A percentile compares a stretch with the other conserved stretches of the same genome.
phyloP scores from a whole-genome alignment of 1,284 basidiomycete species.

The Pseudozyma tsukubaensis region DNA sequence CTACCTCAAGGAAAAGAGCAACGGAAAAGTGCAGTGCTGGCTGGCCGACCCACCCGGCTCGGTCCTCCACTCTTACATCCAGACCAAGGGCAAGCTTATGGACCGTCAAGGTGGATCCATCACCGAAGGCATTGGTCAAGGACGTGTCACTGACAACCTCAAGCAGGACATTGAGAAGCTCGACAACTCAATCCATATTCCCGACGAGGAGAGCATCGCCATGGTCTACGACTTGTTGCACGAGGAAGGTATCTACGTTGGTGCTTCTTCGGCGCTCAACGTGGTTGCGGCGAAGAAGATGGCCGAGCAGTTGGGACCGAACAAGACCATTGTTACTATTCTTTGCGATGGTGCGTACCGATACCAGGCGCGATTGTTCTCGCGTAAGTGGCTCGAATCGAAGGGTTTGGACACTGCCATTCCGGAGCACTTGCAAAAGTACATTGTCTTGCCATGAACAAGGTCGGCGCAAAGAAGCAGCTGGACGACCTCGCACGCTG shows the following conservation, averaged over 20 bases:
- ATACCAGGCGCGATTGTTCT: conserved; percentile 95
- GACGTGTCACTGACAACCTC: conserved; percentile 94
- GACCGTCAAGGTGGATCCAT: conserved; percentile 86
- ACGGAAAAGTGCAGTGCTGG: conserved; percentile 87
- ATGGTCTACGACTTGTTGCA: conserved; percentile 95
- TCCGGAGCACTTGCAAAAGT: conserved; percentile 86
- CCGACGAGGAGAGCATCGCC: conserved; percentile 88
- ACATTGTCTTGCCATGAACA: conserved; percentile 77
- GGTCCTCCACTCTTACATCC: conserved; percentile 87
- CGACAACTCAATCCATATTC: conserved; percentile 84
- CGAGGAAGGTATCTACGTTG: conserved; percentile 92
- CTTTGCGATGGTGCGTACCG: conserved; percentile 95
- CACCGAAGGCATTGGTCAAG: conserved; percentile 98
- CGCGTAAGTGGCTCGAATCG: conserved; percentile 88
- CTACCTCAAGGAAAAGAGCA: conserved; percentile 85
- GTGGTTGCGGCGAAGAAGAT: conserved; percentile 92
- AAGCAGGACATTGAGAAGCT: conserved; percentile 81
- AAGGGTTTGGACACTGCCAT: conserved; percentile 85
- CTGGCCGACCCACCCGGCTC: conserved; percentile 96
- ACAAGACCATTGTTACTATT: conserved; percentile 86
- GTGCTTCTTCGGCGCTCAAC: conserved; percentile 95
- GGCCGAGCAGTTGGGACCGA: conserved; percentile 83
- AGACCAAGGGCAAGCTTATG: conserved; percentile 80
- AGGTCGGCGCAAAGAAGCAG: not conserved
- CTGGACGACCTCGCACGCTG: no score